These are phyloP conservation scores for Solanum microdontum DNA, from an alignment of 257 asterid species.

Conservation along the genomic window DNA sequence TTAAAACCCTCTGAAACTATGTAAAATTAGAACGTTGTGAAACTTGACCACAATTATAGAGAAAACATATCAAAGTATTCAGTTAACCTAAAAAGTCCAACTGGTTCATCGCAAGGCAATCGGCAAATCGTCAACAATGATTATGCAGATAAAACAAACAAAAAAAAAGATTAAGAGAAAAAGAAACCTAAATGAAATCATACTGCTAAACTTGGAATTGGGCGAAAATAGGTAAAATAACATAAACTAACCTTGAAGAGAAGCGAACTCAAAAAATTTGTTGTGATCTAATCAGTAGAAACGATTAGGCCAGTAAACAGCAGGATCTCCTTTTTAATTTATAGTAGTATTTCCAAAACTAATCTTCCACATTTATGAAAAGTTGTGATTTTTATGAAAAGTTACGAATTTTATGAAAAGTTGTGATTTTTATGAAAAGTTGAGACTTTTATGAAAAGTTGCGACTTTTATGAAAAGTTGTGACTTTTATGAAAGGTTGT, in stretches of 20 bases:
- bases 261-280: not conserved
- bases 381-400: too few species aligned
- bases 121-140: too few species aligned
- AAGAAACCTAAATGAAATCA: not conserved
- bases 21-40: not conserved
- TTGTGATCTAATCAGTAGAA: too few species aligned
- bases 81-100: not conserved
- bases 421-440: too few species aligned
- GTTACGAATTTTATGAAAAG: too few species aligned
- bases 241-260: not conserved
- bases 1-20: not conserved
- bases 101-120: too few species aligned
- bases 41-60: not conserved
- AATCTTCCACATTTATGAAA: too few species aligned
- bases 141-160: not conserved
- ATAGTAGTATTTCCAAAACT: too few species aligned
- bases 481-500: too few species aligned
- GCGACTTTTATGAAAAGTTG: too few species aligned
- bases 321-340: too few species aligned
- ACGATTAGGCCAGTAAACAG: not conserved
- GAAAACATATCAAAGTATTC: not conserved
- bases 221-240: not conserved
- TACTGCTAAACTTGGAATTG: not conserved
- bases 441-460: too few species aligned
- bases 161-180: not conserved